Conservation (phyloP, 345 rosid genomes). For the Brassica cretica region DNA sequence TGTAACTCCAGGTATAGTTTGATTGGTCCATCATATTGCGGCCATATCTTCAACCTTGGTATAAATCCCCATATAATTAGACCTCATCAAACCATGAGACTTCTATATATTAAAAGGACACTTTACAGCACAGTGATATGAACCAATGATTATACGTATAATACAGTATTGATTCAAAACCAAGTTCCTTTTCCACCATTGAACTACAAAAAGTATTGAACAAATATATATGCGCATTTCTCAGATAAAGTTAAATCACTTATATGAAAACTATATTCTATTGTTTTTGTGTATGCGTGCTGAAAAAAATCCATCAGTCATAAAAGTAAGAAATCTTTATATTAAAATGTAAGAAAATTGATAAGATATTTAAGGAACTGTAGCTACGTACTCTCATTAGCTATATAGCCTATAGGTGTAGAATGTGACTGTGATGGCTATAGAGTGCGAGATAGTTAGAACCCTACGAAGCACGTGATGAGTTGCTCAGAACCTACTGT, state of each 20-base stretch:
- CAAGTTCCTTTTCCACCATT: not conserved
- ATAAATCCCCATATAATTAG: not conserved
- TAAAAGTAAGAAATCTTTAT: not conserved
- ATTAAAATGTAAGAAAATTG: not conserved
- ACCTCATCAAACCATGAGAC: not conserved
- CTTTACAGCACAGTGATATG: not conserved
- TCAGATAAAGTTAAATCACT: not conserved
- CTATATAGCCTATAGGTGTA: not conserved
- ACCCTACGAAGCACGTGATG: conserved; percentile 24
- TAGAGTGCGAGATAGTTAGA: not conserved
- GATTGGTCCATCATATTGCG: conserved; percentile 19
- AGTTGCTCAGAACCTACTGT: conserved; percentile 22
- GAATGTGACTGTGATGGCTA: conserved; percentile 5
- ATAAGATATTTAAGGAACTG: not conserved
- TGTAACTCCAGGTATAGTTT: not conserved
- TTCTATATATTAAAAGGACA: not conserved
- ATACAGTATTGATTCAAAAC: not conserved
- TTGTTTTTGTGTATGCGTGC: not conserved
- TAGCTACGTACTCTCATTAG: conserved; percentile 5
- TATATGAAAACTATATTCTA: not conserved
- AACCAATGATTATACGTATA: not conserved
- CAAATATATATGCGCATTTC: conserved; percentile 1
- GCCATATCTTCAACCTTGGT: conserved; percentile 24
- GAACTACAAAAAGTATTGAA: not conserved
- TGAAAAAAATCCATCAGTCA: not conserved